These are phyloP conservation scores for Chernovozyma sophiae-reginae DNA, from an alignment of 1,139 yeast species.

Conservation along the genomic window DNA sequence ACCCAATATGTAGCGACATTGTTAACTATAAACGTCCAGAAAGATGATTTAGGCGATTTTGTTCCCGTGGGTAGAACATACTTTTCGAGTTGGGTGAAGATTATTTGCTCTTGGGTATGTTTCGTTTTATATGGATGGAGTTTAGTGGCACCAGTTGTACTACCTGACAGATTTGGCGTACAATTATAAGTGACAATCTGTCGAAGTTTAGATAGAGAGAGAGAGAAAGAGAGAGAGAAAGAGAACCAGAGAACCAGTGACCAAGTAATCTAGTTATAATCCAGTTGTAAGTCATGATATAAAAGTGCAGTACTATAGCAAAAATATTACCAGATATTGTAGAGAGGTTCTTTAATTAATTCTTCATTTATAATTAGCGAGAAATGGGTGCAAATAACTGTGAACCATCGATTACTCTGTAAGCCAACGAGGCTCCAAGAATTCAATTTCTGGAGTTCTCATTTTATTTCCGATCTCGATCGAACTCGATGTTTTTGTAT, in stretches of 20 bases:
- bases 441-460: too few relatives aligned
- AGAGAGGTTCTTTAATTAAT: too few relatives aligned
- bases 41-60: slow-evolving; percentile 82
- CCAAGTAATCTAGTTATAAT: not conserved
- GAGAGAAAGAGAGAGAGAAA: not conserved
- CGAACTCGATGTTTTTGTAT: too few relatives aligned
- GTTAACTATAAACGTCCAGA: slow-evolving; percentile 84
- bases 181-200: slow-evolving; percentile 18
- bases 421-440: too few relatives aligned
- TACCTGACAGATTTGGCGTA: slow-evolving; percentile 80
- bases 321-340: too few relatives aligned
- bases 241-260: too few relatives aligned
- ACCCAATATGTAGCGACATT: slow-evolving; percentile 96
- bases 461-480: too few relatives aligned
- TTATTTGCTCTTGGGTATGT: slow-evolving; percentile 89
- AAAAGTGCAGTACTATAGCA: not conserved
- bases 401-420: too few relatives aligned
- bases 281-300: not conserved
- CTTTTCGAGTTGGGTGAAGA: slow-evolving; percentile 93
- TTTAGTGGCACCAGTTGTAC: slow-evolving; percentile 77
- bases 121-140: slow-evolving; percentile 87
- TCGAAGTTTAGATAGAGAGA: too few relatives aligned
- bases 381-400: too few relatives aligned
- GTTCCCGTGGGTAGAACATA: slow-evolving; percentile 97
- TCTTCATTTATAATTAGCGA: too few relatives aligned